These are phyloP conservation scores for Brasilioporus rufonigricans DNA, from an alignment of 768 basidiomycete genomes.

Conservation along the genomic window DNA sequence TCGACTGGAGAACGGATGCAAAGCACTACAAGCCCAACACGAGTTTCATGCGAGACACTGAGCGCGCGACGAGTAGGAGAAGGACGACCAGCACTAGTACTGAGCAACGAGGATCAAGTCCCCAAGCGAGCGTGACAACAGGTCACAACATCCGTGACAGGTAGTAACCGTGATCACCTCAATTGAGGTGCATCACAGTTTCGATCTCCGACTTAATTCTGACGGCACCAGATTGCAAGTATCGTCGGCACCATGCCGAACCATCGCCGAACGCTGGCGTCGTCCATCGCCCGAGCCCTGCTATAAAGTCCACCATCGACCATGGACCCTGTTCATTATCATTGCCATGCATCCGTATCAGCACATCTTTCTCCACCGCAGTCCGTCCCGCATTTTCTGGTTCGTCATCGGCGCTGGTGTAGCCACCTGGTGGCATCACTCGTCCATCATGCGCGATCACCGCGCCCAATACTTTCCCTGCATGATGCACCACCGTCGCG, in stretches of 20 bases:
- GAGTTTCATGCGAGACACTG: slow-evolving; percentile 2
- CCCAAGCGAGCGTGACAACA: slow-evolving; percentile 21
- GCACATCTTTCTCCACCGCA: slow-evolving; percentile 26
- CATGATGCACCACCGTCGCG: slow-evolving; percentile 24
- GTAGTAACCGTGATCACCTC: slow-evolving; percentile 3
- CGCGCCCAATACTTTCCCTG: slow-evolving; percentile 32
- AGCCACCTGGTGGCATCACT: slow-evolving; percentile 38
- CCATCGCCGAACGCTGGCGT: slow-evolving; percentile 28
- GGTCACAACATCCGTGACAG: slow-evolving; percentile 17
- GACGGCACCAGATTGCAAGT: slow-evolving; percentile 16
- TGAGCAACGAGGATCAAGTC: slow-evolving; percentile 22
- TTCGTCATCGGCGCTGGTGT: slow-evolving; percentile 57
- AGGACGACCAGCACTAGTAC: not conserved
- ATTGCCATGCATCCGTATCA: slow-evolving; percentile 23
- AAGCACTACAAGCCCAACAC: not conserved
- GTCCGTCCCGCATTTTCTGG: slow-evolving; percentile 66
- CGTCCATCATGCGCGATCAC: slow-evolving; percentile 43
- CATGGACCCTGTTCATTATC: not conserved
- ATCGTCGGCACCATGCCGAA: slow-evolving; percentile 11
- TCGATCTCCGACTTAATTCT: slow-evolving; percentile 8
- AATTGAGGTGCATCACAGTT: slow-evolving; percentile 2
- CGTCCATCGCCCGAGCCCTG: not conserved
- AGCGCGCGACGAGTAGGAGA: not conserved
- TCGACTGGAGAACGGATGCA: not conserved
- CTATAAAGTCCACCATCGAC: slow-evolving; percentile 13